Percentiles rank a stretch among this genome's conserved stretches.
Evolutionary conservation across 2,329 filamentous ascomycete genomes (phyloP).

Genomic region (Dactylellina leptospora): DNA sequence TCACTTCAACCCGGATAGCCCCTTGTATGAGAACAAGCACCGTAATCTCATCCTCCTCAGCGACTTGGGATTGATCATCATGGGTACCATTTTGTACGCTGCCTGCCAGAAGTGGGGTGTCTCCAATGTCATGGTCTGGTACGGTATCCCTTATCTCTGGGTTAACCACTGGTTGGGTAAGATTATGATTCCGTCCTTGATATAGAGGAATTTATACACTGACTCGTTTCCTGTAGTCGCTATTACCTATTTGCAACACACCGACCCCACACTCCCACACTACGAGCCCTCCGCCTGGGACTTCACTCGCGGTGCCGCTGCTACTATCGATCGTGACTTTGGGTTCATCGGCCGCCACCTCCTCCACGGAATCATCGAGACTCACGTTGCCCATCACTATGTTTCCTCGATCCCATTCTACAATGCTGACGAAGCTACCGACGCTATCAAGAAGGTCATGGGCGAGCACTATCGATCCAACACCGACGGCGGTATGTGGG

Average conservation of each 20-base stretch:
- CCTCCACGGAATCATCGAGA: constrained; percentile 96
- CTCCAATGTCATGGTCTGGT: constrained; percentile 90
- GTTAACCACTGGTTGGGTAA: constrained; percentile 98
- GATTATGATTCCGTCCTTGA: constrained; percentile 60
- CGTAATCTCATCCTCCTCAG: constrained; percentile 85
- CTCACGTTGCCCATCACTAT: constrained; percentile 97
- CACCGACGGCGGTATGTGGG: constrained; percentile 75
- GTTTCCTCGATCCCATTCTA: constrained; percentile 96
- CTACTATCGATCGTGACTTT: constrained; percentile 96
- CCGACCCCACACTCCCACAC: constrained; percentile 91
- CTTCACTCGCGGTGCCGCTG: constrained; percentile 90
- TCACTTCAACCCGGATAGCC: constrained; percentile 90
- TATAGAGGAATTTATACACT: constrained; percentile 9
- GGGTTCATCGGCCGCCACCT: constrained; percentile 91
- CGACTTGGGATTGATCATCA: constrained; percentile 79
- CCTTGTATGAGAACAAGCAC: constrained; percentile 90
- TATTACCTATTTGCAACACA: constrained; percentile 98
- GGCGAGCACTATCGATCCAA: constrained; percentile 92
- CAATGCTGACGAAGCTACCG: constrained; percentile 90
- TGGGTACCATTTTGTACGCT: constrained; percentile 69
- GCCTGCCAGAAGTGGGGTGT: constrained; percentile 82
- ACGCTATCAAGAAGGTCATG: constrained; percentile 95
- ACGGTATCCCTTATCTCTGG: constrained; percentile 93
- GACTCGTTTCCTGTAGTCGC: constrained; percentile 67
- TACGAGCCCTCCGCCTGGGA: constrained; percentile 88